A percentile compares a stretch with the other conserved stretches of the same genome.
Conservation (phyloP, 2,329 filamentous ascomycete species). For the Mollisia scopiformis region DNA sequence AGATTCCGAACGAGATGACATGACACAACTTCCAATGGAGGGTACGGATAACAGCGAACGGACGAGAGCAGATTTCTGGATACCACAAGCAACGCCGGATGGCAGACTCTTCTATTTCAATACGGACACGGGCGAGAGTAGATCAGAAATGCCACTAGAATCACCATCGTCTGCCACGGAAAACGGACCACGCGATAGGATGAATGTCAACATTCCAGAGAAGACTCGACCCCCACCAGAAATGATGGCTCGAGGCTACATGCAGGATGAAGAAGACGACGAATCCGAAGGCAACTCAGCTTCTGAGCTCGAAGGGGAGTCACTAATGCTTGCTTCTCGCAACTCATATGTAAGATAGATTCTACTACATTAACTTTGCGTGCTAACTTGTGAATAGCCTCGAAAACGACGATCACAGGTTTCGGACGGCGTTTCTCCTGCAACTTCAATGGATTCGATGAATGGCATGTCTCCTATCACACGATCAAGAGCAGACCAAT, state of each 20-base stretch:
- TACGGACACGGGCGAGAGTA: conserved; percentile 92
- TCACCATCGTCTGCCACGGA: conserved; percentile 81
- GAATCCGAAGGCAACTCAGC: conserved; percentile 85
- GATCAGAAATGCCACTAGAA: conserved; percentile 91
- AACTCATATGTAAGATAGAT: conserved; percentile 65
- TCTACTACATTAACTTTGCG: conserved; percentile 2
- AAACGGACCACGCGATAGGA: conserved; percentile 83
- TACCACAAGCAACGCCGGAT: conserved; percentile 93
- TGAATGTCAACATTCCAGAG: conserved; percentile 86
- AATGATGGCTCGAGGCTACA: conserved; percentile 82
- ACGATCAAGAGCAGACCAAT: conserved; percentile 60
- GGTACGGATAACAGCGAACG: conserved; percentile 65
- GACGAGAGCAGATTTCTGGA: conserved; percentile 96
- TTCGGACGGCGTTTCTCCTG: conserved; percentile 76
- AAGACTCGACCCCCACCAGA: conserved; percentile 89
- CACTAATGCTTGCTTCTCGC: conserved; percentile 68
- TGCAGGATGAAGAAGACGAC: conserved; percentile 88
- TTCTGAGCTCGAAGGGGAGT: conserved; percentile 81
- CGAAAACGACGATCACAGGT: conserved; percentile 63
- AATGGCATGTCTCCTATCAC: conserved; percentile 66
- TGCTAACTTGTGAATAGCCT: conserved; percentile 45
- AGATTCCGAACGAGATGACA: conserved; percentile 63
- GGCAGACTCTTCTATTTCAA: conserved; percentile 97
- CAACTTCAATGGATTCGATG: conserved; percentile 90
- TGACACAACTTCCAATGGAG: conserved; percentile 66